phyloP scores from a whole-genome alignment of 768 basidiomycete genomes.

The Russula sp. region DNA sequence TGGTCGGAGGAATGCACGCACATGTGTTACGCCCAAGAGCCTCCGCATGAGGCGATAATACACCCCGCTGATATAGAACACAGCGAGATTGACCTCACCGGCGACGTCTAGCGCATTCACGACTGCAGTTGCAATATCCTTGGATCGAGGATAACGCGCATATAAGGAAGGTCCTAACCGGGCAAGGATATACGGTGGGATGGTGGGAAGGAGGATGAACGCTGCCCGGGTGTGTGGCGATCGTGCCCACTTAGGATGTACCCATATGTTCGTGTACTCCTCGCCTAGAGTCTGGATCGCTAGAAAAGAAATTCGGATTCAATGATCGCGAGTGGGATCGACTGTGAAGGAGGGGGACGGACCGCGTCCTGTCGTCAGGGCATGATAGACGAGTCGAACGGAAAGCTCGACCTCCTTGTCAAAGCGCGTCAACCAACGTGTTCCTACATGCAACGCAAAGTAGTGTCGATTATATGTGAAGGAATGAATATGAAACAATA shows the following conservation, averaged over 20 bases:
- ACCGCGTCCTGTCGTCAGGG: conserved; percentile 72
- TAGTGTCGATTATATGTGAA: conserved; percentile 5
- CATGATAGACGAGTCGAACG: conserved; percentile 64
- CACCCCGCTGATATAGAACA: conserved; percentile 74
- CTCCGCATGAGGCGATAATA: conserved; percentile 71
- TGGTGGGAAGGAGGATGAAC: conserved; percentile 56
- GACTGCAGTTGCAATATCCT: conserved; percentile 30
- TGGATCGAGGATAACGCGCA: conserved; percentile 31
- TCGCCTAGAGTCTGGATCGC: conserved; percentile 83
- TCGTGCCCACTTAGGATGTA: conserved; percentile 36
- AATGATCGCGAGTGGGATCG: conserved; percentile 8
- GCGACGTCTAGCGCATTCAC: conserved; percentile 49
- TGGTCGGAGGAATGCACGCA: conserved; percentile 28
- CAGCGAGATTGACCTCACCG: conserved; percentile 67
- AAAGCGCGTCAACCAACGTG: conserved; percentile 72
- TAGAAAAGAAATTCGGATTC: conserved; percentile 26
- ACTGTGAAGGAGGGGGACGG: conserved; percentile 17
- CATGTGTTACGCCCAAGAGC: conserved; percentile 61
- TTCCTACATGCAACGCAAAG: conserved; percentile 40
- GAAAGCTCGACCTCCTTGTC: conserved; percentile 71
- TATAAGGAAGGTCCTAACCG: conserved; percentile 37
- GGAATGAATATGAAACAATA: neutral
- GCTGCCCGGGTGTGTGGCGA: conserved; percentile 39
- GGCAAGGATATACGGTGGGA: conserved; percentile 57
- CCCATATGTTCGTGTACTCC: conserved; percentile 83